Evolutionary conservation across 371 early-diverging fungal species (phyloP).

Genomic region (Rhizopus microsporus): DNA sequence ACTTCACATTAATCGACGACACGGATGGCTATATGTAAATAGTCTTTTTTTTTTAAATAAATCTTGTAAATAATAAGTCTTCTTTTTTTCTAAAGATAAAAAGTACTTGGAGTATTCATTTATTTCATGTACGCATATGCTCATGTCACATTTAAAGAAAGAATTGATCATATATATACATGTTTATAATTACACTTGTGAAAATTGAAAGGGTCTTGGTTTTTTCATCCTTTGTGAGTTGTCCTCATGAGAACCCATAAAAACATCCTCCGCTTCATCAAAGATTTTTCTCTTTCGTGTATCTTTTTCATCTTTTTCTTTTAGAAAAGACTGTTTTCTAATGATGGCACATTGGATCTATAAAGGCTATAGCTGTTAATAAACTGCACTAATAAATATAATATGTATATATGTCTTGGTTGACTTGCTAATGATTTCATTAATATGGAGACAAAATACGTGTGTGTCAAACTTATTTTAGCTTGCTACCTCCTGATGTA

Average conservation of each 20-base stretch:
- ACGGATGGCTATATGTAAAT: conserved; percentile 35
- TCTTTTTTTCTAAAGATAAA: too few species aligned
- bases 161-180: too few species aligned
- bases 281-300: background rate
- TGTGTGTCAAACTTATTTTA: background rate
- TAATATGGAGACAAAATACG: background rate
- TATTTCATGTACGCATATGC: too few species aligned
- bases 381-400: background rate
- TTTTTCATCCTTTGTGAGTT: background rate
- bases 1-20: conserved; percentile 26
- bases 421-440: background rate
- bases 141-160: too few species aligned
- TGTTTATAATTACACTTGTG: background rate
- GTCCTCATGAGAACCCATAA: background rate
- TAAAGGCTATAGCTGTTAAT: background rate
- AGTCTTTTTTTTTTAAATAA: too few species aligned
- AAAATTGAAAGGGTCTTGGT: conserved; percentile 1
- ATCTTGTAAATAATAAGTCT: too few species aligned
- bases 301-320: background rate
- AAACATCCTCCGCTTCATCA: background rate
- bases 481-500: too few species aligned
- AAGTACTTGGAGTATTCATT: too few species aligned
- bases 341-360: background rate
- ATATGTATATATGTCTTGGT: background rate
- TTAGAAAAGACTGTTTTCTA: conserved; percentile 1